phyloP scores from a whole-genome alignment of 345 rosid species.

The Fremontodendron californicum region DNA sequence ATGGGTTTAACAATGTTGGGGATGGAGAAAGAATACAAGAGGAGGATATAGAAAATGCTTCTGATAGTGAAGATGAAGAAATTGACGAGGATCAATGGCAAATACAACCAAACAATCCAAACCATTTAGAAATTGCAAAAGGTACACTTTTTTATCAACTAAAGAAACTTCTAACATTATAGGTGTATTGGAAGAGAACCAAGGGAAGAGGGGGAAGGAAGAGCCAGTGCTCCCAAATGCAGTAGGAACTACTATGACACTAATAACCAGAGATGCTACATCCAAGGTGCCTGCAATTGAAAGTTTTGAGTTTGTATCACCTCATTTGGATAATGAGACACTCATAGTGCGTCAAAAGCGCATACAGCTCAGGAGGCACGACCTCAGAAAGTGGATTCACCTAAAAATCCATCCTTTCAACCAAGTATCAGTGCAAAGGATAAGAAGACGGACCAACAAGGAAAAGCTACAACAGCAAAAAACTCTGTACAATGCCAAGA shows the following conservation, averaged over 20 bases:
- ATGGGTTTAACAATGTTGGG: not conserved
- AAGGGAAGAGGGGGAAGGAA: not conserved
- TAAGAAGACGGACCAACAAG: not conserved
- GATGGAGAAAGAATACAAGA: not conserved
- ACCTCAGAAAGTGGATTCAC: not conserved
- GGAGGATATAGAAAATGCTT: not conserved
- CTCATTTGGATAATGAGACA: conserved; percentile 21
- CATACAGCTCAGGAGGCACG: not conserved
- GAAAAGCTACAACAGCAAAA: not conserved
- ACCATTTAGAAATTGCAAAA: not conserved
- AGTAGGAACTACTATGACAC: not conserved
- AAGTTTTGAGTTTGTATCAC: conserved; percentile 1
- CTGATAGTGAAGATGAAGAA: not conserved
- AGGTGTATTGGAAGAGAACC: not conserved
- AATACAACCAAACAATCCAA: not conserved
- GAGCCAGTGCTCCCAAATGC: not conserved
- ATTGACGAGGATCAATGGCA: not conserved
- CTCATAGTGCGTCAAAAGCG: not conserved
- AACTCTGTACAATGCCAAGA: not conserved
- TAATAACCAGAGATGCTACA: not conserved
- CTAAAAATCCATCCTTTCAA: conserved; percentile 8
- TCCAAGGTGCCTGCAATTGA: not conserved
- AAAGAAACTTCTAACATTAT: not conserved
- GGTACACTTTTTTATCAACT: not conserved
- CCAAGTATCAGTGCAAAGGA: not conserved